Percentiles rank a stretch among this genome's conserved stretches.
Evolutionary conservation across 202 grass and related monocot genomes (phyloP).

Genomic region (Panicum virgatum): DNA sequence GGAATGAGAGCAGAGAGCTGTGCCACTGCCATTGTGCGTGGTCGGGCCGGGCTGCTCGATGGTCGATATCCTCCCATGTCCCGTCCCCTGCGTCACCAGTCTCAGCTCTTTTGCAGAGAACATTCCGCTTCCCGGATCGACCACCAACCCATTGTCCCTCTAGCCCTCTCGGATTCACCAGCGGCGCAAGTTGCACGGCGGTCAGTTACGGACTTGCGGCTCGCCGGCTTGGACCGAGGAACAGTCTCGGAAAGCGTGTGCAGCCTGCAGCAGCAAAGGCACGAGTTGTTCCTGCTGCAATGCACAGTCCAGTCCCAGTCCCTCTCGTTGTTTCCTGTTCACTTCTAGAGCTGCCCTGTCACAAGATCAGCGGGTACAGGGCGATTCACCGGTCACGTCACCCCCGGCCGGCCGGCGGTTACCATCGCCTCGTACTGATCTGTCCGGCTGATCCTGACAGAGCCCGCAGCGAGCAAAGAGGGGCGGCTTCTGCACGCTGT

Average conservation of each 20-base stretch:
- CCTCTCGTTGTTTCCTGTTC: not conserved
- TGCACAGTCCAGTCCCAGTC: not conserved
- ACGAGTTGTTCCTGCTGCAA: too few species aligned
- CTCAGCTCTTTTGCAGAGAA: conserved; percentile 28
- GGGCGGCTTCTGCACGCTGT: not conserved
- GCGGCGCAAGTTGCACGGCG: not conserved
- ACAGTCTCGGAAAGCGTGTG: not conserved
- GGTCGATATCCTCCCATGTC: too few species aligned
- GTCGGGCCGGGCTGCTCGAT: not conserved
- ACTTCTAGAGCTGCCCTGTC: not conserved
- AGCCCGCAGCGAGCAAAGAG: not conserved
- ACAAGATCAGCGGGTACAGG: conserved; percentile 7
- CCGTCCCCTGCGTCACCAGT: not conserved
- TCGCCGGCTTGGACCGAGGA: not conserved
- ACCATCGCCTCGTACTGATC: not conserved
- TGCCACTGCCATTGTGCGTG: not conserved
- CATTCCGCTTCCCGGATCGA: conserved; percentile 20
- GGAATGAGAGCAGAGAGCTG: too few species aligned
- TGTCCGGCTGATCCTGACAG: not conserved
- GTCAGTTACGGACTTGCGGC: too few species aligned
- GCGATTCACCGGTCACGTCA: conserved; percentile 29
- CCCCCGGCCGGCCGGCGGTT: conserved; percentile 18
- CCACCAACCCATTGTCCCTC: too few species aligned
- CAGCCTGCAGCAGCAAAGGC: not conserved
- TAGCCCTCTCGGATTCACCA: too few species aligned